A percentile compares a stretch with the other conserved stretches of the same genome.
phyloP scores from a whole-genome alignment of 2,329 filamentous ascomycete species.

The Paecilomyces niveus region DNA sequence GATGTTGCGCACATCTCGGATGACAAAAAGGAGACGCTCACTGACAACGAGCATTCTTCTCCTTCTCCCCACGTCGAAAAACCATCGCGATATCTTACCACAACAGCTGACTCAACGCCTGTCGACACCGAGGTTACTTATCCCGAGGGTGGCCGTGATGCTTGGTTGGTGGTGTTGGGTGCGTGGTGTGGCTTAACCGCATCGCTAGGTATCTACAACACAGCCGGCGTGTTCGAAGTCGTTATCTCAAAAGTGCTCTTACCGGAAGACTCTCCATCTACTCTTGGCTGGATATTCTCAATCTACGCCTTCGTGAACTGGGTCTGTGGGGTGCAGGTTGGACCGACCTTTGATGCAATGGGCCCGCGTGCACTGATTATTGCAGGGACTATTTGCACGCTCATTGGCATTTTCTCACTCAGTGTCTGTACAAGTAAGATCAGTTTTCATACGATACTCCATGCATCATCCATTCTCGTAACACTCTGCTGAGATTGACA shows the following conservation, averaged over 20 bases:
- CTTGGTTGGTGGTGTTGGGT: background rate
- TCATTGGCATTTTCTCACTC: slow-evolving; percentile 12
- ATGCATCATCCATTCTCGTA: background rate
- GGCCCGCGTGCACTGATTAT: slow-evolving; percentile 17
- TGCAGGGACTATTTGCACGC: slow-evolving; percentile 11
- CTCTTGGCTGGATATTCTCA: slow-evolving; percentile 22
- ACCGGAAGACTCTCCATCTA: slow-evolving; percentile 2
- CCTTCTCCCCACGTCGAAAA: too few relatives aligned
- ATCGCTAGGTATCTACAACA: slow-evolving; percentile 34
- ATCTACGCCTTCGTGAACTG: slow-evolving; percentile 21
- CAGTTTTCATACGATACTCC: too few relatives aligned
- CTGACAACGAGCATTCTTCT: too few relatives aligned
- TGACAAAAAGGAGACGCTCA: too few relatives aligned
- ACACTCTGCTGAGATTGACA: background rate
- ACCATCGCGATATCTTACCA: too few relatives aligned
- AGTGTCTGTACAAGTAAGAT: slow-evolving; percentile 14
- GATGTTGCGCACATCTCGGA: too few relatives aligned
- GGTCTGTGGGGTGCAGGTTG: slow-evolving; percentile 20
- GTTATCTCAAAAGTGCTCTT: slow-evolving; percentile 11
- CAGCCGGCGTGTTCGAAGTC: slow-evolving; percentile 17
- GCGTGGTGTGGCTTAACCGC: slow-evolving; percentile 25
- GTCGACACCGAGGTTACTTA: background rate
- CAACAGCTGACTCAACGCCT: too few relatives aligned
- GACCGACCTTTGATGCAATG: slow-evolving; percentile 23
- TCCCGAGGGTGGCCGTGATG: background rate